A percentile compares a stretch with the other conserved stretches of the same genome.
These are phyloP conservation scores for Neoarthrinium moseri DNA, from an alignment of 2,329 filamentous ascomycete genomes.

Conservation along the genomic window DNA sequence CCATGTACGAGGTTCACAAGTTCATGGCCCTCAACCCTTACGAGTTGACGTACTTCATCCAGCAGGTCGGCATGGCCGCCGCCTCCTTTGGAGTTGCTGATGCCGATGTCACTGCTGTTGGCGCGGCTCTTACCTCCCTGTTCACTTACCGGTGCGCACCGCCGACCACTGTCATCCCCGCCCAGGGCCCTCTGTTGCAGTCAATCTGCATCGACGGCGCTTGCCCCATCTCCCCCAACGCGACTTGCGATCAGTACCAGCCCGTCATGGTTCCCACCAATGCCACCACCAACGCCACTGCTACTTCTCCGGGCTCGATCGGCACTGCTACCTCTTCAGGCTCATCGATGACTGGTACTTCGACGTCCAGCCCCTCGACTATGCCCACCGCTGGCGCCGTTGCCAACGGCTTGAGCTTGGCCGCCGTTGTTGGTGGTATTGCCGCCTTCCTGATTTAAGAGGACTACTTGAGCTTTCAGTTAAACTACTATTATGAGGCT, in stretches of 20 bases:
- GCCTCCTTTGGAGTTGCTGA: slow-evolving; percentile 58
- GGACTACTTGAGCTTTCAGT: no score
- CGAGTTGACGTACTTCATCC: slow-evolving; percentile 58
- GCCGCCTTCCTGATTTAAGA: slow-evolving; percentile 28
- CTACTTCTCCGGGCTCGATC: slow-evolving; percentile 9
- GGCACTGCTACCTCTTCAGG: slow-evolving; percentile 7
- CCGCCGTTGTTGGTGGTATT: slow-evolving; percentile 23
- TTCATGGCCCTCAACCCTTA: slow-evolving; percentile 55
- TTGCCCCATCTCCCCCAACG: slow-evolving; percentile 46
- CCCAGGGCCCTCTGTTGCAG: slow-evolving; percentile 47
- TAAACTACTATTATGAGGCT: no score
- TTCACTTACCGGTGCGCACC: slow-evolving; percentile 54
- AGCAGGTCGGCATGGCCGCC: slow-evolving; percentile 55
- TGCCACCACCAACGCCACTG: slow-evolving; percentile 15
- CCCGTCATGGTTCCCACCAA: slow-evolving; percentile 21
- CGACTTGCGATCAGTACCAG: slow-evolving; percentile 45
- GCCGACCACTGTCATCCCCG: slow-evolving; percentile 40
- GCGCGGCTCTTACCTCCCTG: slow-evolving; percentile 42
- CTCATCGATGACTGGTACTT: slow-evolving; percentile 8
- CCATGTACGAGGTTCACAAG: slow-evolving; percentile 55
- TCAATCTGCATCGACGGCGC: slow-evolving; percentile 53
- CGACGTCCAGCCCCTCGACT: slow-evolving; percentile 11
- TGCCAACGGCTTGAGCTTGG: slow-evolving; percentile 23
- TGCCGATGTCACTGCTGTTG: slow-evolving; percentile 49
- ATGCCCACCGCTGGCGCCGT: slow-evolving; percentile 22